Conservation (phyloP, 139 green algal species). For the Haematococcus lacustris region DNA sequence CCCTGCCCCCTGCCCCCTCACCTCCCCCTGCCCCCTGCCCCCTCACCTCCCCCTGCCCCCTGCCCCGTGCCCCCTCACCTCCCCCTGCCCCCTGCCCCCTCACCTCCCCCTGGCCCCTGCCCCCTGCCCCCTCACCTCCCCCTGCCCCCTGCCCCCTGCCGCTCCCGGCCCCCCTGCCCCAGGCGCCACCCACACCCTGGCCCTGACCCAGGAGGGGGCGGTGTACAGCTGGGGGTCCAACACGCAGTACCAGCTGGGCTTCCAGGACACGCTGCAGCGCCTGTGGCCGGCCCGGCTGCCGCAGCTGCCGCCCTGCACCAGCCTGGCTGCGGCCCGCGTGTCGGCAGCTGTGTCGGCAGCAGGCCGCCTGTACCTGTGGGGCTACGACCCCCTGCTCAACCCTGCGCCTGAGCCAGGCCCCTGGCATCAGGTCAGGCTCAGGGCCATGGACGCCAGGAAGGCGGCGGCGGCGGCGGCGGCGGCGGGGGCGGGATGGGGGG, state of each 20-base stretch:
- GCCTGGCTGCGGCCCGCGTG: constrained; percentile 20
- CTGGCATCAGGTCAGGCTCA: background rate
- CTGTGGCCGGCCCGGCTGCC: background rate
- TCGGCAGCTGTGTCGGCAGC: constrained; percentile 27
- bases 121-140: too few species aligned
- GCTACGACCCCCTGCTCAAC: constrained; percentile 25
- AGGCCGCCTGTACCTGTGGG: constrained; percentile 38
- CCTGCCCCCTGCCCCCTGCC: too few species aligned
- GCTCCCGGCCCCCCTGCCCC: too few species aligned
- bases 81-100: too few species aligned
- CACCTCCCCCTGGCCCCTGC: too few species aligned
- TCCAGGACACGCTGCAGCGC: constrained; percentile 13
- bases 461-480: background rate
- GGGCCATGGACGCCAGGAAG: background rate
- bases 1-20: too few species aligned
- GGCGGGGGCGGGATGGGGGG: background rate
- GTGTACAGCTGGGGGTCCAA: constrained; percentile 59
- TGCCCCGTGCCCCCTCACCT: too few species aligned
- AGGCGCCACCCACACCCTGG: constrained; percentile 38
- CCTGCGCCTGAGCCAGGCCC: background rate
- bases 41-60: too few species aligned
- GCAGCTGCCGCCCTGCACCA: constrained; percentile 9
- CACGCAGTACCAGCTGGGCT: constrained; percentile 35
- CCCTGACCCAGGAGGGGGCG: constrained; percentile 31
- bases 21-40: too few species aligned